Percentiles rank a stretch among this genome's conserved stretches.
These are phyloP conservation scores for Phytopythium ostracodes DNA, from an alignment of 352 stramenopile genomes.

Conservation along the genomic window DNA sequence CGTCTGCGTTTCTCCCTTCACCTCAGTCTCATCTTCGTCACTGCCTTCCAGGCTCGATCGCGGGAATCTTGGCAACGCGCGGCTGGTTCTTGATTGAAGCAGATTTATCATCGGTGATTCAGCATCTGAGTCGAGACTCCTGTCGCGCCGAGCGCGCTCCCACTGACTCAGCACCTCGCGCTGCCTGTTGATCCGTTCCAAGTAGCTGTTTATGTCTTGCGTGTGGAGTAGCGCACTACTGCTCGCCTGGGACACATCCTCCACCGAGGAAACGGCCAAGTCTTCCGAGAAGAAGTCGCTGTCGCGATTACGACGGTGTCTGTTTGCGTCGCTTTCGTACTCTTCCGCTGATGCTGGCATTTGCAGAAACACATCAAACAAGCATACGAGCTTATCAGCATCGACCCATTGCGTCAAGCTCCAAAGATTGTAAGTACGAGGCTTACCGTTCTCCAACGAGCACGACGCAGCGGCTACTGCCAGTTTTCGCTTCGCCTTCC, in stretches of 20 bases:
- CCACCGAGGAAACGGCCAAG: neutral
- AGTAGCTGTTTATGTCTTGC: constrained; percentile 48
- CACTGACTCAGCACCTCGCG: constrained; percentile 43
- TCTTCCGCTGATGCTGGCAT: neutral
- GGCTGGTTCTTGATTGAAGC: neutral
- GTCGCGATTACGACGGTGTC: neutral
- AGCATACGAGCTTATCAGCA: neutral
- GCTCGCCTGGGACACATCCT: constrained; percentile 4
- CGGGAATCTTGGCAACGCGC: neutral
- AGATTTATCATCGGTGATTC: neutral
- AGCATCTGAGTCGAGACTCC: neutral
- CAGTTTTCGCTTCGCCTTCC: constrained; percentile 6
- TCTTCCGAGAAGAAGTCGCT: neutral
- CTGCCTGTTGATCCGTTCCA: constrained; percentile 46
- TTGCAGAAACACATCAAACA: neutral
- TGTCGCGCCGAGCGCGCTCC: constrained; percentile 21
- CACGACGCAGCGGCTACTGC: neutral
- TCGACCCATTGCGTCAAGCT: neutral
- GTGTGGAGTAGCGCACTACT: constrained; percentile 31
- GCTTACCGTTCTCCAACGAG: constrained; percentile 4
- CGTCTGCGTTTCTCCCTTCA: constrained; percentile 14
- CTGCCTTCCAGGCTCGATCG: constrained; percentile 10
- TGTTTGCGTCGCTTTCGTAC: neutral
- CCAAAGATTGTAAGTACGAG: neutral
- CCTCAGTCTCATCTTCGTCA: constrained; percentile 5